Base-by-base conservation (phyloP, 495 filamentous ascomycete genomes). In the Xanthoparmelia taractica region DNA sequence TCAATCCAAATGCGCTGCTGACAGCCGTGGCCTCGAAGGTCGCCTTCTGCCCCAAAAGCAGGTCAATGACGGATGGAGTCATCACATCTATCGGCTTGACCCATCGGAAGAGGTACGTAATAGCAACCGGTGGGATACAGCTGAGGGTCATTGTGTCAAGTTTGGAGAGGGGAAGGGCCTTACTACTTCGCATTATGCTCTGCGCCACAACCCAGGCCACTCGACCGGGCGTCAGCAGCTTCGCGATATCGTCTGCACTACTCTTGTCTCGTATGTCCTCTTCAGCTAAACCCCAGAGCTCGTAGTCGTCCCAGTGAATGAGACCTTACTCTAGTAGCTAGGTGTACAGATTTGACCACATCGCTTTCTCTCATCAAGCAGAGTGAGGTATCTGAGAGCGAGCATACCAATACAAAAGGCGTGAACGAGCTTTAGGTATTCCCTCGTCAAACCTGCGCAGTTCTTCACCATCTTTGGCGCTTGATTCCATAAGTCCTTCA, bases 331-430 rank as follows among this genome's bases (percentile, higher is more conserved):
- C 36, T 0, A 76, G 63, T n/a, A 76, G 59, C 74, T 73, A 74
- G 18, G 66, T 68, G 54, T 67, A 74, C 48, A 73, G 73, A 54
- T 72, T 74, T 20, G 70, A 73, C 72, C 73, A 75, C 47, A 75
- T 67, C 29, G 74, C 68, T 50, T 59, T 66, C 36, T 70, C 66
- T 7, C 71, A 72, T 11, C 50, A n/a, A n/a, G 57, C 25, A 59
- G 59, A 8, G 72, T 74, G 23, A 65, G 68, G 59, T 74, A 74
- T 59, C 73, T 68, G 13, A 76, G 60, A 47, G 73, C 74, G 45
- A 75, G 72, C 72, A 76, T 75, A 65, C 74, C 72, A 57, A 76
- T 71, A 55, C 73, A 76, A 66, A 73, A 75, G 31, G 68, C 73
- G 55, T 76, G 72, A n/a, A 73, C 57, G 31, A 71, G 59, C 54